Base-by-base conservation (phyloP, 306 rosid genomes). In the Medicago ruthenica region DNA sequence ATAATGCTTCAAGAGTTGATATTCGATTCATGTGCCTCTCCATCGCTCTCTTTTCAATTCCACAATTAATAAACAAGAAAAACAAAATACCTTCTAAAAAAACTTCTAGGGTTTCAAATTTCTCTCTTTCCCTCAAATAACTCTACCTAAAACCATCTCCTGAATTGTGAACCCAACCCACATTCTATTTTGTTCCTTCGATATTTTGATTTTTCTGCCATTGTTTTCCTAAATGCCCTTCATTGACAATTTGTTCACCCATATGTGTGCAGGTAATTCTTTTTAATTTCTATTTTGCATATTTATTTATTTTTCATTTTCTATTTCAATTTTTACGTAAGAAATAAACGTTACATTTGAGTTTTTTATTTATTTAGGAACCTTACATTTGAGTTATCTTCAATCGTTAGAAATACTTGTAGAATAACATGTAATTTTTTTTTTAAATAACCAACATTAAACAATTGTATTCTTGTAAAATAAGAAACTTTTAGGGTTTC, bases 71-170 rank as follows among this genome's bases (percentile, higher is more conserved):
- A 14, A 27, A 57, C 69, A 63, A 6, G 2, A 12, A 69, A n/a
- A 68, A 68, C 17, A 12, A 21, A 3, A 27, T 27, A 27, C 31
- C 31, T 27, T 27, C 31, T 27, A 3, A 27, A 24, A 14, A 44
- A 69, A 47, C 22, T 51, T 74, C 3, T 80, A 57, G 85, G 84
- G 80, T 81, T 89, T 83, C 70, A 16, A 16, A 48, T 70, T 67
- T 69, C 63, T 54, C 7, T 66, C 10, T 61, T 7, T n/a, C 40
- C 41, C 67, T 60, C 20, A 60, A 60, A 13, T 27, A 9, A 24
- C 16, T 13, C 17, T 27, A 1, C 11, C 8, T 60, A 13, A 61
- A 61, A 31, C 67, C 67, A 27, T 27, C 66, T 60, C 10, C 41
- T 1, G 1, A 59, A 58, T 58, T 58, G 7, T 18, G 58, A 34